Evolutionary conservation across 139 green algal species (phyloP).

Genomic region (Limnomonas spitsbergensis): DNA sequence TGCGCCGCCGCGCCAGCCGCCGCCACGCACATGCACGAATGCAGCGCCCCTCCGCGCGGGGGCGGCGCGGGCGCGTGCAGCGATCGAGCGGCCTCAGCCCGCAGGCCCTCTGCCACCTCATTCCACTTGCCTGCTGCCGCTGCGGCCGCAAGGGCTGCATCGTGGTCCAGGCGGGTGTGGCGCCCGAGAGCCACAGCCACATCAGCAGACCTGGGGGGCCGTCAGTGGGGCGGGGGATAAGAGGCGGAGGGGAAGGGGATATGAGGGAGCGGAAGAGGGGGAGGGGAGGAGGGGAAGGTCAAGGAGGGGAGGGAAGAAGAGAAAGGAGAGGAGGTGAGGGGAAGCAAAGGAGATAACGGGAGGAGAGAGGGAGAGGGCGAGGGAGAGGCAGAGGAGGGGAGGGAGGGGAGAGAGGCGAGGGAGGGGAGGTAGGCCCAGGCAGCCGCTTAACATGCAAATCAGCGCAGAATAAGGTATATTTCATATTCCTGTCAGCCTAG

Average conservation of each 20-base stretch:
- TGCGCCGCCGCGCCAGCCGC: conserved; percentile 40
- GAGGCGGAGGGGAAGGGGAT: too few species aligned
- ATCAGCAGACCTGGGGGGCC: conserved; percentile 13
- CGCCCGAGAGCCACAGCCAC: conserved; percentile 33
- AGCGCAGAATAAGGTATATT: too few species aligned
- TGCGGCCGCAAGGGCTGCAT: conserved; percentile 30
- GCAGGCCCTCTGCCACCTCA: neutral
- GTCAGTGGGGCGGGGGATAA: too few species aligned
- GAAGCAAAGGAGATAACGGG: too few species aligned
- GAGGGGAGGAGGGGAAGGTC: neutral
- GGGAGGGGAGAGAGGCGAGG: too few species aligned
- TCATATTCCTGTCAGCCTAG: too few species aligned
- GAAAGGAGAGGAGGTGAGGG: too few species aligned
- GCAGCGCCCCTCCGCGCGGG: conserved; percentile 26
- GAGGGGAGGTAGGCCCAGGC: too few species aligned
- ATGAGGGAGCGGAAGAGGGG: neutral
- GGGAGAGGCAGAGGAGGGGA: too few species aligned
- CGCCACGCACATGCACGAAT: conserved; percentile 43
- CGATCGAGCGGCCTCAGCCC: conserved; percentile 5
- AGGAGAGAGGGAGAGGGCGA: too few species aligned
- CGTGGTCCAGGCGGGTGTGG: conserved; percentile 26
- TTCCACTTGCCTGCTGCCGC: conserved; percentile 31
- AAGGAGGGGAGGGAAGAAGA: neutral
- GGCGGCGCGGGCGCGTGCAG: conserved; percentile 39
- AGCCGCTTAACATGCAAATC: too few species aligned